Evolutionary conservation across 768 basidiomycete species (phyloP).

Genomic region (Clavaria fumosa): DNA sequence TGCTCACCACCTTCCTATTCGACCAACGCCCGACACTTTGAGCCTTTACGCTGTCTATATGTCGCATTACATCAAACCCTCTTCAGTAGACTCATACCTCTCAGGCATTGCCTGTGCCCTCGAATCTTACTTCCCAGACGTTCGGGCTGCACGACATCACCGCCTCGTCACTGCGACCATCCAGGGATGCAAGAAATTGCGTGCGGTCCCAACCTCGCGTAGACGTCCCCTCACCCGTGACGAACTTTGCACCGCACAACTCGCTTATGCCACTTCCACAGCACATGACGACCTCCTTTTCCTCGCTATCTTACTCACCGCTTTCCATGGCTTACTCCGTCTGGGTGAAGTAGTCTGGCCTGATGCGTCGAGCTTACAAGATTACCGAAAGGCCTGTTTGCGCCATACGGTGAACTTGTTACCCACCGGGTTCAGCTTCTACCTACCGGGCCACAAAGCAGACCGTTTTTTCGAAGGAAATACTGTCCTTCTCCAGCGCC

Average conservation of each 20-base stretch:
- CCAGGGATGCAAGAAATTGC: constrained; percentile 4
- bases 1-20: constrained; percentile 12
- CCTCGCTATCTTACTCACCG: constrained; percentile 6
- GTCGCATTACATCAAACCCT: constrained; percentile 13
- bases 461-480: constrained; percentile 18
- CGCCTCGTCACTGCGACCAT: constrained; percentile 9
- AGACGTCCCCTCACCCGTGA: constrained; percentile 8
- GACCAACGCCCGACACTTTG: constrained; percentile 18
- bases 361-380: constrained; percentile 8
- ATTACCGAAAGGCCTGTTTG: constrained; percentile 12
- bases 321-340: constrained; percentile 8
- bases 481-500: constrained; percentile 9
- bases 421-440: constrained; percentile 8
- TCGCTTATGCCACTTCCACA: neutral
- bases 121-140: constrained; percentile 11
- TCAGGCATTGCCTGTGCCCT: constrained; percentile 13
- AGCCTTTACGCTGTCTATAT: constrained; percentile 18
- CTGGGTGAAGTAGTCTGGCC: constrained; percentile 21
- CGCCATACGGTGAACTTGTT: constrained; percentile 9
- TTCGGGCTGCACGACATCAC: neutral
- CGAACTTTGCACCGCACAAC: constrained; percentile 3
- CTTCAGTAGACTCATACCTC: constrained; percentile 13
- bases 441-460: constrained; percentile 24
- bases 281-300: constrained; percentile 15
- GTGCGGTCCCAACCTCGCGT: neutral